phyloP scores from a whole-genome alignment of 306 rosid species.

The Delonix regia region DNA sequence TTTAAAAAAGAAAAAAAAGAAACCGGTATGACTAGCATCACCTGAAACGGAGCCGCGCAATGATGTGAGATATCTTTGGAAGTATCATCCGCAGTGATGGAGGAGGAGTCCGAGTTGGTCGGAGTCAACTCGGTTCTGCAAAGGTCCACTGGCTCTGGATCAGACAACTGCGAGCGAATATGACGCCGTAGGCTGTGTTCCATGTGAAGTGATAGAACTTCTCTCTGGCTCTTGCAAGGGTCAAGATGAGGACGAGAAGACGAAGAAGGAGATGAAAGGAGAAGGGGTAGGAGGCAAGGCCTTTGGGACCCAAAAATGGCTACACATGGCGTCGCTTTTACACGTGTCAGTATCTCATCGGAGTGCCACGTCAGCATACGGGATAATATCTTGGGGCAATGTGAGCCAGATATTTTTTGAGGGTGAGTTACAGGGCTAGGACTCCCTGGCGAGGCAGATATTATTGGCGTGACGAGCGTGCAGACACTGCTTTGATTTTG shows the following conservation, averaged over 20 bases:
- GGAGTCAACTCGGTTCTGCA: not conserved
- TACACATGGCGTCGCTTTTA: constrained; percentile 90
- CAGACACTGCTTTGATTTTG: not conserved
- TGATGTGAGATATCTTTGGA: not conserved
- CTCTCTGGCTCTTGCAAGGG: not conserved
- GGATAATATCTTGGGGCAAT: constrained; percentile 64
- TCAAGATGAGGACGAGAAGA: not conserved
- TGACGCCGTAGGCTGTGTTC: not conserved
- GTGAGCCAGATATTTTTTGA: constrained; percentile 74
- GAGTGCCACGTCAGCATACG: constrained; percentile 54
- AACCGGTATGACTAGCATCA: not conserved
- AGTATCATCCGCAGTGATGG: not conserved
- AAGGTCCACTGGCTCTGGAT: not conserved
- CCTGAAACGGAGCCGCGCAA: constrained; percentile 26
- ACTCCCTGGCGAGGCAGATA: not conserved
- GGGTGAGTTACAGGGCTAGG: not conserved
- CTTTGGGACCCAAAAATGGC: constrained; percentile 30
- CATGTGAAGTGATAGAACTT: not conserved
- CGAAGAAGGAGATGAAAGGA: not conserved
- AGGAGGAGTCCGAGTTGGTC: constrained; percentile 2
- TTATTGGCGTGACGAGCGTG: not conserved
- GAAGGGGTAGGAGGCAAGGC: not conserved
- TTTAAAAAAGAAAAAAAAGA: not conserved
- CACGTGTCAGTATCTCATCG: constrained; percentile 58
- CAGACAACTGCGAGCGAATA: not conserved